These are phyloP conservation scores for Strobilomyces dryophilus DNA, from an alignment of 768 basidiomycete genomes.

Conservation along the genomic window DNA sequence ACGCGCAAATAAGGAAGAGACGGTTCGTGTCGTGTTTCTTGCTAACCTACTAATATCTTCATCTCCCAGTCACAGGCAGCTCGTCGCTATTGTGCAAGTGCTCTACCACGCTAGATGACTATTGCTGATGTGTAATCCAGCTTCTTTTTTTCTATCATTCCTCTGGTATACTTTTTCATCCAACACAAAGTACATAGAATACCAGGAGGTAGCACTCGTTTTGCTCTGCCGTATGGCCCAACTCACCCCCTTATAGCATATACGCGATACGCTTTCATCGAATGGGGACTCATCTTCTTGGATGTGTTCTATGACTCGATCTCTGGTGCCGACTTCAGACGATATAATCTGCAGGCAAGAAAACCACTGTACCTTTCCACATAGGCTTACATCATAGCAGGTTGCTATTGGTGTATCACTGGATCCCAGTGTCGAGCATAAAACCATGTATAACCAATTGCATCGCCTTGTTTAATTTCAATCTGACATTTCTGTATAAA, in stretches of 20 bases:
- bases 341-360: conserved; percentile 50
- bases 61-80: conserved; percentile 36
- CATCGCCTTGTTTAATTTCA: conserved; percentile 34
- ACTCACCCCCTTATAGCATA: conserved; percentile 54
- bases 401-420: conserved; percentile 27
- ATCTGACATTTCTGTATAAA: conserved; percentile 21
- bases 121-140: conserved; percentile 32
- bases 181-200: conserved; percentile 78
- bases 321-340: conserved; percentile 54
- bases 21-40: conserved; percentile 40
- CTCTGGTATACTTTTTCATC: conserved; percentile 80
- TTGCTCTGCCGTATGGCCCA: neutral
- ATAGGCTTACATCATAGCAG: conserved; percentile 6
- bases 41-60: neutral
- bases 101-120: neutral
- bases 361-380: neutral
- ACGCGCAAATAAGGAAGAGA: conserved; percentile 40
- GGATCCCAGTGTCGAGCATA: conserved; percentile 19
- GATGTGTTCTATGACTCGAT: conserved; percentile 73
- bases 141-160: conserved; percentile 67
- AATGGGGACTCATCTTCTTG: conserved; percentile 77
- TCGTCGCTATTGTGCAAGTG: conserved; percentile 46
- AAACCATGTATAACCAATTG: conserved; percentile 44
- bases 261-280: conserved; percentile 80
- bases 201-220: conserved; percentile 61